Evolutionary conservation across 176 grass and related monocot species (phyloP), one percentile per base, ranked within the genome.

Genomic region (Aegilops umbellulata): DNA sequence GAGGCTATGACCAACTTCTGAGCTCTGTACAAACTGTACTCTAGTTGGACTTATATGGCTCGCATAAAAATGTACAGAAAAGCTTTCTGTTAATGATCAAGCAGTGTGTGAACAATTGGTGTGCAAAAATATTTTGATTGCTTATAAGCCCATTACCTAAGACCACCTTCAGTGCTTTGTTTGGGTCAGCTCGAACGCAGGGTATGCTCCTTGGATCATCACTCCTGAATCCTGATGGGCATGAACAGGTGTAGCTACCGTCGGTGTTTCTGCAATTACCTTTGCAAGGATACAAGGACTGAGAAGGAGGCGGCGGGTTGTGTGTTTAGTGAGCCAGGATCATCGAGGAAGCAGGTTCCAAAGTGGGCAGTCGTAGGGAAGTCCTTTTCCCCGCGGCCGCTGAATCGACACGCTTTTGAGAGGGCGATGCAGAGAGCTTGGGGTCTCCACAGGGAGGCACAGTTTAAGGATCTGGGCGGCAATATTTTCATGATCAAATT

Each of bases 201-300:
- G 67, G 67, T 38, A 69, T 69, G 67, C 7, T 69, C 34, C 22
- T 69, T 69, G 67, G 67, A 69, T 69, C 34, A 4, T 69, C 67
- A 19, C 67, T 69, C 67, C 67, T 69, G 32, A 69, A 69, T n/a
- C 67, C 67, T n/a, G 67, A 36, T 69, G 67, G 67, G 67, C 67
- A 69, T n/a, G 19, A 69, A 69, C 67, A 69, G 16, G 32, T 69
- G 67, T 69, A 69, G 19, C 32, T 69, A 11, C 67, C 67, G 11
- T 38, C 32, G 4, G 32, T 69, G 67, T 69, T 69, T 69, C 9
- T 22, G 67, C 67, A 69, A 36, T 38, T 69, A 69, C 67, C 67
- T 69, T 69, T 38, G 32, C 67, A 69, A 12, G 67, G 67, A 69
- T 69, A 69, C 7, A 38, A 38, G 17, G 34, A 9, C 10, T 38